A percentile compares a stretch with the other conserved stretches of the same genome.
Conservation (phyloP, 1,139 yeast genomes). For the Pichia sp. region DNA sequence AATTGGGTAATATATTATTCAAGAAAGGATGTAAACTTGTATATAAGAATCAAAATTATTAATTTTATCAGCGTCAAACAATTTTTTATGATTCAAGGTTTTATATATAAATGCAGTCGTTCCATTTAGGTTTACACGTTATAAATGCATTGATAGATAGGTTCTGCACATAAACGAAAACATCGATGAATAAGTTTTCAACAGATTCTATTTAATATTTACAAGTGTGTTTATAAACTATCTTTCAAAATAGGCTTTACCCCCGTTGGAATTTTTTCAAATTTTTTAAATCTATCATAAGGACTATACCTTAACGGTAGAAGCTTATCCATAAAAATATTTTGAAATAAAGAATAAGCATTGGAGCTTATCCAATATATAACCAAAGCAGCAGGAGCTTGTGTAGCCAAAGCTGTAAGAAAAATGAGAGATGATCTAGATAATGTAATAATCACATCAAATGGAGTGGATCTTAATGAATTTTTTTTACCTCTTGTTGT, state of each 20-base stretch:
- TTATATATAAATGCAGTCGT: no score
- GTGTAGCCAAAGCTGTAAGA: constrained; percentile 76
- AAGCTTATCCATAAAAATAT: constrained; percentile 59
- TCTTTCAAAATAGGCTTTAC: constrained; percentile 20
- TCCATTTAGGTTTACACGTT: no score
- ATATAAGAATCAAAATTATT: no score
- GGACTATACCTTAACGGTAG: constrained; percentile 57
- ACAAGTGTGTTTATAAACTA: not conserved
- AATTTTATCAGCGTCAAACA: no score
- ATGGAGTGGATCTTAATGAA: constrained; percentile 47
- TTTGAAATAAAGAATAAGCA: constrained; percentile 66
- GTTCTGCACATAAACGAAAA: no score
- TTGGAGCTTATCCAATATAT: constrained; percentile 88
- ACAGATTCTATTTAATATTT: not conserved
- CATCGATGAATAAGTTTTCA: no score
- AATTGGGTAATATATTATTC: no score
- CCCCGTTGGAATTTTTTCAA: constrained; percentile 10
- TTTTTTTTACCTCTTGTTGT: constrained; percentile 29
- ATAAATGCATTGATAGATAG: no score
- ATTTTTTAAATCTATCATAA: constrained; percentile 25
- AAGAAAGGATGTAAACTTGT: no score
- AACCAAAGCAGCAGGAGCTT: constrained; percentile 77
- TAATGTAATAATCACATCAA: constrained; percentile 55
- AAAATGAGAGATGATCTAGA: constrained; percentile 72
- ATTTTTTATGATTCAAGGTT: no score